Conservation (phyloP, 768 basidiomycete species). For the Termitomyces sp. region DNA sequence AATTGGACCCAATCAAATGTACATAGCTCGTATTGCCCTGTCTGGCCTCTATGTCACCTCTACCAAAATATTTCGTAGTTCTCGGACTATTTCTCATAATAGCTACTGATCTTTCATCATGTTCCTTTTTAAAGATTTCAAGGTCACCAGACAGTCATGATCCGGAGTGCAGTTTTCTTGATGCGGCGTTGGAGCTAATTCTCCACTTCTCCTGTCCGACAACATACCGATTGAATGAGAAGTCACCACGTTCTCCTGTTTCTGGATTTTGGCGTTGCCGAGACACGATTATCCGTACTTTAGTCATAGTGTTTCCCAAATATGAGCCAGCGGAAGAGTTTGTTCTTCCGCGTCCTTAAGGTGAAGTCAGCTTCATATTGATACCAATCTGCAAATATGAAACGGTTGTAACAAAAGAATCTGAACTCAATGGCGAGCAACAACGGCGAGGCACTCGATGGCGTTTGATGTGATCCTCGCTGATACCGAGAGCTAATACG, state of each 20-base stretch:
- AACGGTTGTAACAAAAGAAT: too few relatives aligned
- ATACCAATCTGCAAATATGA: not conserved
- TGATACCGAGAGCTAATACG: not conserved
- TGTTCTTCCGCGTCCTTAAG: not conserved
- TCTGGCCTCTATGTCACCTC: not conserved
- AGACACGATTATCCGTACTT: not conserved
- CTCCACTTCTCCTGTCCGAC: not conserved
- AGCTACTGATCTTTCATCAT: not conserved
- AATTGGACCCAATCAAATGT: not conserved
- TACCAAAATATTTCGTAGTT: not conserved
- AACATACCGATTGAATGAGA: not conserved
- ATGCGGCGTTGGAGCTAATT: not conserved
- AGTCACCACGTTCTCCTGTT: not conserved
- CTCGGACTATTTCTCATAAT: not conserved
- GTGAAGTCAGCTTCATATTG: not conserved
- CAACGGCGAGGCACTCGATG: not conserved
- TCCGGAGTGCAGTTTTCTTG: not conserved
- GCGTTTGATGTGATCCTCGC: not conserved
- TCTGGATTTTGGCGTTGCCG: not conserved
- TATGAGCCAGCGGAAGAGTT: not conserved
- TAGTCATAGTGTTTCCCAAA: not conserved
- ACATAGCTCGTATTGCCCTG: too few relatives aligned
- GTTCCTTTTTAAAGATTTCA: not conserved
- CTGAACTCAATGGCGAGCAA: not conserved
- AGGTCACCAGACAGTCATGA: not conserved